phyloP scores from a whole-genome alignment of 1,139 yeast species.

The Debaryomyces subglobosus region DNA sequence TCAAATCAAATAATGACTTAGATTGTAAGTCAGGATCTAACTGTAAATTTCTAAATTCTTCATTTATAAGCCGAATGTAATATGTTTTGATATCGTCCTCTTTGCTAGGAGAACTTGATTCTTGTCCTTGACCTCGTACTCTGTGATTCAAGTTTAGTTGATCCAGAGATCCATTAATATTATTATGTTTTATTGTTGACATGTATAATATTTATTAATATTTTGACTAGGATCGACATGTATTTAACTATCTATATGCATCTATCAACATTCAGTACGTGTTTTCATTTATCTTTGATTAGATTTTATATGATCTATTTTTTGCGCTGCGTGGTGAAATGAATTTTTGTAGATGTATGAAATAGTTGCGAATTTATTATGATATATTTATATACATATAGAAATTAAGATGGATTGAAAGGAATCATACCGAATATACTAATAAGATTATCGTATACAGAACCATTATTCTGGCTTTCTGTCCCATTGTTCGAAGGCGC shows the following conservation, averaged over 20 bases:
- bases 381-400: neutral
- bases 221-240: neutral
- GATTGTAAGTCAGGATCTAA: constrained; percentile 31
- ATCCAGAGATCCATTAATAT: constrained; percentile 1
- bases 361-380: neutral
- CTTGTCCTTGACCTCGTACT: neutral
- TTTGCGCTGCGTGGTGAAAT: neutral
- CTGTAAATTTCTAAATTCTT: constrained; percentile 43
- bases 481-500: constrained; percentile 24
- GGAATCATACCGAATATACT: constrained; percentile 38
- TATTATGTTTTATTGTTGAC: neutral
- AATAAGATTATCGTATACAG: constrained; percentile 23
- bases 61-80: constrained; percentile 33
- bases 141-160: constrained; percentile 1
- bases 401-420: constrained; percentile 35
- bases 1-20: constrained; percentile 46
- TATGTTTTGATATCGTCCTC: constrained; percentile 16
- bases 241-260: neutral
- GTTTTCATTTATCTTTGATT: neutral
- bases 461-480: constrained; percentile 14
- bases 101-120: neutral
- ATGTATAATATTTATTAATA: neutral
- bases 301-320: neutral
- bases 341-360: neutral
- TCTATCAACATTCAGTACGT: neutral